Base-by-base conservation (phyloP, 2,329 filamentous ascomycete genomes). In the Cadophora gregata region DNA sequence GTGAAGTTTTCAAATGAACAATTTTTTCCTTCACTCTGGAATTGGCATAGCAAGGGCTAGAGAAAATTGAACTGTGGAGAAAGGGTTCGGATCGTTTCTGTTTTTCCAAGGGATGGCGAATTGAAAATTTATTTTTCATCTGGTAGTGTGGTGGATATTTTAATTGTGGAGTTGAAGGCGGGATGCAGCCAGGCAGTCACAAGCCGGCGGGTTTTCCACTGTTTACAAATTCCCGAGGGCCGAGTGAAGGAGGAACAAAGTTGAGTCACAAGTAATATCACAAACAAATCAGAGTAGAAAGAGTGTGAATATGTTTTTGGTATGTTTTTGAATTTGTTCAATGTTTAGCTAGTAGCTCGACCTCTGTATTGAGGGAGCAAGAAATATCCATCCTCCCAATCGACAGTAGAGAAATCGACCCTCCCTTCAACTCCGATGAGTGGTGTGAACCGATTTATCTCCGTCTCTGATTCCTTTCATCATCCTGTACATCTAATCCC, bases 361-460 rank as follows among this genome's bases (percentile, higher is more conserved):
- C 53, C 53, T 56, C 53, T 33, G 21, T 24, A 56, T 56, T 10
- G 53, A 56, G 53, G 53, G 29, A 56, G 53, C 53, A 24, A 16
- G 27, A 38, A 56, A 36, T 56, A 31, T 36, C 36, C 29, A 33
- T 56, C 53, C 29, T 38, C 21, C 29, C 33, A 33, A 48, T 36
- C n/a, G 36, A 59, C 33, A 58, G 45, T 29, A 53, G 59, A 53
- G 38, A 63, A 48, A 65, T 58, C 59, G 29, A 24, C 47, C 59
- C 62, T 68, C 63, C 63, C 59, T 68, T 68, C 45, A 65, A 65
- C 62, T 68, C 66, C 59, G 53, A 58, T 48, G 67, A 68, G 67
- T 68, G 67, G 67, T 66, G 67, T 68, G 67, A 68, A 68, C 64
- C 63, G 55, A 67, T 67, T 67, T 61, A 36, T 59, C 24, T 19